Conservation (phyloP, 352 stramenopile genomes). For the Globisporangium perplexum region DNA sequence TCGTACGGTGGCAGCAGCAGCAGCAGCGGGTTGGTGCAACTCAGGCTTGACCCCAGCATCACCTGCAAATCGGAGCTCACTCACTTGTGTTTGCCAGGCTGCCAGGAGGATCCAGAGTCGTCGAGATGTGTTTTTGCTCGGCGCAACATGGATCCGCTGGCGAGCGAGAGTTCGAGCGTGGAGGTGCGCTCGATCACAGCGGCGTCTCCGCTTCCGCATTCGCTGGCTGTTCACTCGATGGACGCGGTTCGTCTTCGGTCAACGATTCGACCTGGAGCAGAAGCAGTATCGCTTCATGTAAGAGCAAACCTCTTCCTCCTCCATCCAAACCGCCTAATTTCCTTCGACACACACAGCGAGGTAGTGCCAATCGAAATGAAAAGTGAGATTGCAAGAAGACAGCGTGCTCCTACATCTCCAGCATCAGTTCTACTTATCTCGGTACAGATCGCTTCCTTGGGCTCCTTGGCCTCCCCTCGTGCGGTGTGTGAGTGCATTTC, state of each 20-base stretch:
- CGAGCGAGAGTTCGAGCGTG: background rate
- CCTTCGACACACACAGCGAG: too few relatives aligned
- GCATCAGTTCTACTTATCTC: too few relatives aligned
- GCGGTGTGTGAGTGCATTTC: too few relatives aligned
- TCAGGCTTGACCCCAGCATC: background rate
- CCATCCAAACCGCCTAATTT: too few relatives aligned
- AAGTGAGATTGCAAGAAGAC: too few relatives aligned
- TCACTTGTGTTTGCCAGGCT: background rate
- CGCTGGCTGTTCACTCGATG: slow-evolving; percentile 1
- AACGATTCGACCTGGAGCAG: too few relatives aligned
- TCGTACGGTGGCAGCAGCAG: background rate
- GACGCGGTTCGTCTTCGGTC: slow-evolving; percentile 1
- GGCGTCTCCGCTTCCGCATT: slow-evolving; percentile 6
- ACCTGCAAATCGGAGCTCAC: background rate
- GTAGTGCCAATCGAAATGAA: too few relatives aligned
- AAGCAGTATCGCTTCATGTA: too few relatives aligned
- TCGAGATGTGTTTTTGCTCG: background rate
- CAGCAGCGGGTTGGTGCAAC: background rate
- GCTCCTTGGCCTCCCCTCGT: too few relatives aligned
- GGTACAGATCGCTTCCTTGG: too few relatives aligned
- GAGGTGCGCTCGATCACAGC: background rate
- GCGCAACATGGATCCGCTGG: slow-evolving; percentile 6
- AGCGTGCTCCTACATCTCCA: too few relatives aligned
- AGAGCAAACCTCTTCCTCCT: too few relatives aligned
- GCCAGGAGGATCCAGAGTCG: background rate